Evolutionary conservation across 2,329 filamentous ascomycete genomes (phyloP), one percentile per base, ranked within the genome.

Genomic region (Pleochaeta shiraiana): DNA sequence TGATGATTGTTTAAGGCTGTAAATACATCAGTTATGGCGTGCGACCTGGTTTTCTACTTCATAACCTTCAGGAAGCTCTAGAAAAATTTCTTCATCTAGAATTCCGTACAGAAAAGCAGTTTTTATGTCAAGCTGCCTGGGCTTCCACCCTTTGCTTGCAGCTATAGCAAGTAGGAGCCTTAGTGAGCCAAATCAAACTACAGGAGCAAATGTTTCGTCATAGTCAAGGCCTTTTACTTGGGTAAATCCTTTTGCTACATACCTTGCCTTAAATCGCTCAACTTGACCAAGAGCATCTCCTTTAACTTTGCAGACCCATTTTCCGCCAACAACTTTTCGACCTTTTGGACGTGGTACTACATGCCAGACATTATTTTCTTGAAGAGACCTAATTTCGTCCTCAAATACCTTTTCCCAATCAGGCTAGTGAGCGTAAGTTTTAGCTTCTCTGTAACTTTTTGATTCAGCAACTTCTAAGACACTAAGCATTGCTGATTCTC

Each of bases 241-340:
- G 14, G 53, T 30, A 3, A 59, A 59, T 28, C 53, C 28, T 30
- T 59, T 59, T 28, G 53, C 53, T 1, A 53, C 45, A 26, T 53
- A 53, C 11, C 45, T 12, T n/a, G 45, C 45, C 21, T 53, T 53
- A n/a, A 21, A 53, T 53, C 7, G 45, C 24, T 53, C 45, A 24
- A 53, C 45, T 53, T 53, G 14, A 9, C 45, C 45, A n/a, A 19
- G 45, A 21, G 3, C 7, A 11, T 53, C 21, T 53, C 53, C n/a
- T 59, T 59, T 59, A 14, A 59, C 28, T 31, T 59, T 59, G n/a
- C 53, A 59, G 12, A 59, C 24, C 53, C 53, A 59, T 59, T 59
- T 59, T 4, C 53, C 53, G 31, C 28, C 31, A 9, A 28, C 21
- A 33, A 61, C 24, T 21, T 61, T 37, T n/a, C 57, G 57, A 28